Evolutionary conservation across 768 basidiomycete species (phyloP), one percentile per base, ranked within the genome.

Genomic region (Naganishia onofrii): DNA sequence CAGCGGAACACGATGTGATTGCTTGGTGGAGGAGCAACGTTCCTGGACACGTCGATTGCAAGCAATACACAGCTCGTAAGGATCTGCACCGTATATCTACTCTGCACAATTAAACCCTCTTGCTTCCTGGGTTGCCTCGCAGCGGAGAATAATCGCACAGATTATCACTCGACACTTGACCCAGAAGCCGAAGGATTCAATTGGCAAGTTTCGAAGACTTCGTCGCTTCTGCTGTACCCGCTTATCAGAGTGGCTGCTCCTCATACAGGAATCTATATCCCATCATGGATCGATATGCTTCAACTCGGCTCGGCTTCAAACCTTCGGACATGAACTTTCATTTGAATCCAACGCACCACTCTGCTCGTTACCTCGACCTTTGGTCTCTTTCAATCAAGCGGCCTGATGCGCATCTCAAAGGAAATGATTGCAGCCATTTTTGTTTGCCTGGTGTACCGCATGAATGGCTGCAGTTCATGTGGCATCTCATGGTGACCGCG

Each of bases 371-470:
- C 42, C 34, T 69, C 28, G 56, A 69, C 44, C 56, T 69, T 19
- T 69, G 68, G 68, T 36, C 54, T 23, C 19, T 69, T 26, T 44
- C 36, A 12, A 31, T 69, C 36, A 60, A 48, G 7, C 36, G 68
- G n/a, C 68, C 68, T 0, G 68, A 69, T 36, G 68, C 68, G 13
- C 68, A 69, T 46, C 34, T 69, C 36, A 52, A 58, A 13, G 26
- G 31, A 13, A 63, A 38, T n/a, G 68, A 69, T 31, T 69, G 68
- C 32, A 34, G 51, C 29, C 68, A 64, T 31, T 69, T 10, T 42
- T 69, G 68, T 29, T 34, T 60, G 23, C 54, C 56, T 13, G 23
- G 19, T 23, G 58, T 63, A 13, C 54, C 56, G 17, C 28, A 69
- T 31, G 54, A 69, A 23, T 69, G 68, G 68, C 34, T 58, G 29